phyloP scores from a whole-genome alignment of 2,329 filamentous ascomycete genomes.

The Emmonsia crescens region DNA sequence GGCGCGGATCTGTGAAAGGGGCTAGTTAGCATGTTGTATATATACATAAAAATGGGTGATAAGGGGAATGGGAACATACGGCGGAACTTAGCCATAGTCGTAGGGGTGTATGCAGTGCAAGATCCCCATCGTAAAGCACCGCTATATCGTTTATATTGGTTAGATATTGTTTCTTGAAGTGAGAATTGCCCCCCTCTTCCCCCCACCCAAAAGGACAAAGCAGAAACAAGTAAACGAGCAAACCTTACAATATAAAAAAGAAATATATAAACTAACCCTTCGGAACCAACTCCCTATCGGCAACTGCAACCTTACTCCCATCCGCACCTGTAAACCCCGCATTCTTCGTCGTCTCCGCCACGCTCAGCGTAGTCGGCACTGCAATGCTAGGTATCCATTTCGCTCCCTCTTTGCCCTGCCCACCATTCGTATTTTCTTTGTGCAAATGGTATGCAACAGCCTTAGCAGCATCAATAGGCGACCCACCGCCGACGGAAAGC shows the following conservation, averaged over 20 bases:
- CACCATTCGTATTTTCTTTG: not conserved
- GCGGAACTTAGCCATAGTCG: conserved; percentile 11
- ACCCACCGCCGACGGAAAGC: conserved; percentile 11
- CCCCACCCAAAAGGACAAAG: not conserved
- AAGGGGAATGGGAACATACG: conserved; percentile 3
- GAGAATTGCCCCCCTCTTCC: not conserved
- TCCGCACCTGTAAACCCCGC: conserved; percentile 10
- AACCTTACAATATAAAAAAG: not conserved
- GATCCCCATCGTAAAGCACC: not conserved
- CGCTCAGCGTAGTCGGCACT: conserved; percentile 11
- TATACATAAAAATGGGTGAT: too few species aligned
- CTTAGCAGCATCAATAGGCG: conserved; percentile 12
- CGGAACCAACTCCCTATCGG: conserved; percentile 15
- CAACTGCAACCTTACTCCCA: conserved; percentile 11
- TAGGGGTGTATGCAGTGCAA: not conserved
- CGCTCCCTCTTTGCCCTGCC: conserved; percentile 1
- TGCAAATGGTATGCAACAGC: conserved; percentile 10
- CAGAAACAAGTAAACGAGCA: not conserved
- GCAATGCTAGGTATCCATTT: conserved; percentile 10
- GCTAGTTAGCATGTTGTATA: not conserved
- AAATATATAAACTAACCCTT: conserved; percentile 10
- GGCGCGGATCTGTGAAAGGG: conserved; percentile 9
- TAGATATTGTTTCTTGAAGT: not conserved
- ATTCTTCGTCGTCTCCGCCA: conserved; percentile 11
- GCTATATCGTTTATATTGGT: not conserved